phyloP scores from a whole-genome alignment of 371 early-diverging fungal species.

The Parasitella parasitica region DNA sequence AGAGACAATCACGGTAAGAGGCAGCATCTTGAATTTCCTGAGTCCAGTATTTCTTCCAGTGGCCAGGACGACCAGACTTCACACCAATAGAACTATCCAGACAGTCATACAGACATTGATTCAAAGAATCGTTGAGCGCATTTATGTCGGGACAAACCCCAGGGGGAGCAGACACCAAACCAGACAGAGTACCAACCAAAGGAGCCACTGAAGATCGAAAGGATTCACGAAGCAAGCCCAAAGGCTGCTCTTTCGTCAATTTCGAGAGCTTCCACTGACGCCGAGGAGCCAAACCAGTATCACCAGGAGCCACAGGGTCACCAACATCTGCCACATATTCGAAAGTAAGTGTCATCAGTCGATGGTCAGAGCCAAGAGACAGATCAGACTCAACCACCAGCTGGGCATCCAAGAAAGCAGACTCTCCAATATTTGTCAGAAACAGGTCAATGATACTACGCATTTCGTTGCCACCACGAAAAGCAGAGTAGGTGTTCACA shows the following conservation, averaged over 20 bases:
- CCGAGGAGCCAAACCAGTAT: background rate
- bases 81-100: slow-evolving; percentile 6
- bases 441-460: slow-evolving; percentile 13
- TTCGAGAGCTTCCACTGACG: slow-evolving; percentile 12
- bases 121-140: background rate
- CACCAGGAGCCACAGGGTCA: too few species aligned
- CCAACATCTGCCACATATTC: too few species aligned
- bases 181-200: background rate
- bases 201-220: background rate
- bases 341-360: background rate
- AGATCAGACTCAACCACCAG: slow-evolving; percentile 2
- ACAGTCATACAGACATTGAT: background rate
- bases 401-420: background rate
- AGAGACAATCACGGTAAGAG: background rate
- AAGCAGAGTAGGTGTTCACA: background rate
- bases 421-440: background rate
- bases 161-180: background rate
- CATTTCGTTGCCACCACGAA: background rate
- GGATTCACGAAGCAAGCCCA: background rate
- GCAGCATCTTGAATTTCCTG: slow-evolving; percentile 2
- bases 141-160: background rate
- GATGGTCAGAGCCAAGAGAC: slow-evolving; percentile 13
- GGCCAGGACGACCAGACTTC: background rate
- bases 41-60: background rate
- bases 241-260: background rate